phyloP scores from a whole-genome alignment of 1,284 basidiomycete species.

The Ceratobasidium papillatum region DNA sequence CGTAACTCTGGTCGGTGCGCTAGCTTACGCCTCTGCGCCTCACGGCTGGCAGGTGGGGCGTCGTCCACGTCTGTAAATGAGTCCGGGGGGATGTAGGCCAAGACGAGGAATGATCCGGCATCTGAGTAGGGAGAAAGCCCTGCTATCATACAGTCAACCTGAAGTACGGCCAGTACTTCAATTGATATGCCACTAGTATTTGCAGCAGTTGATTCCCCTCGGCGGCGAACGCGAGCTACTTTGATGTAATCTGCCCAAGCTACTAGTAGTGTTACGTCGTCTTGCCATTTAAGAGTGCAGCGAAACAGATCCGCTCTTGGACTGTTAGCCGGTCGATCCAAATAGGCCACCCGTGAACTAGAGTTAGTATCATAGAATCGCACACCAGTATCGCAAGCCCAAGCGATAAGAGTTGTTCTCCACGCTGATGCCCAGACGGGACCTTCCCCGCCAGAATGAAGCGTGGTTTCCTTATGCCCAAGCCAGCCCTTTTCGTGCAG shows the following conservation, averaged over 20 bases:
- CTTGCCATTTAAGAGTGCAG: conserved; percentile 91
- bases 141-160: conserved; percentile 95
- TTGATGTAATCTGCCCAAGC: conserved; percentile 97
- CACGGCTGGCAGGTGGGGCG: conserved; percentile 48
- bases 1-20: conserved; percentile 92
- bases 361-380: conserved; percentile 91
- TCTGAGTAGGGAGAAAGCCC: conserved; percentile 83
- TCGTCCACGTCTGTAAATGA: conserved; percentile 59
- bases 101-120: conserved; percentile 74
- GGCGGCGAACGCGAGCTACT: conserved; percentile 80
- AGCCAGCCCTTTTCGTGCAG: conserved; percentile 96
- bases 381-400: conserved; percentile 96
- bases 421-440: conserved; percentile 94
- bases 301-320: conserved; percentile 94
- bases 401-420: conserved; percentile 88
- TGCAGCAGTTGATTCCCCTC: conserved; percentile 55
- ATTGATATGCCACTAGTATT: conserved; percentile 54
- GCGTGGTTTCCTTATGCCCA: conserved; percentile 88
- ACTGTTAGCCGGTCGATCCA: conserved; percentile 81
- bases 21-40: conserved; percentile 80
- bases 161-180: conserved; percentile 91
- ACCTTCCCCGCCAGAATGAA: conserved; percentile 88
- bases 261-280: conserved; percentile 88
- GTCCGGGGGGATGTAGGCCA: conserved; percentile 83
- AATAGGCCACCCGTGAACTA: conserved; percentile 84